Evolutionary conservation across 148 eudicot species (phyloP).

Genomic region (Vaccinium macrocarpon): DNA sequence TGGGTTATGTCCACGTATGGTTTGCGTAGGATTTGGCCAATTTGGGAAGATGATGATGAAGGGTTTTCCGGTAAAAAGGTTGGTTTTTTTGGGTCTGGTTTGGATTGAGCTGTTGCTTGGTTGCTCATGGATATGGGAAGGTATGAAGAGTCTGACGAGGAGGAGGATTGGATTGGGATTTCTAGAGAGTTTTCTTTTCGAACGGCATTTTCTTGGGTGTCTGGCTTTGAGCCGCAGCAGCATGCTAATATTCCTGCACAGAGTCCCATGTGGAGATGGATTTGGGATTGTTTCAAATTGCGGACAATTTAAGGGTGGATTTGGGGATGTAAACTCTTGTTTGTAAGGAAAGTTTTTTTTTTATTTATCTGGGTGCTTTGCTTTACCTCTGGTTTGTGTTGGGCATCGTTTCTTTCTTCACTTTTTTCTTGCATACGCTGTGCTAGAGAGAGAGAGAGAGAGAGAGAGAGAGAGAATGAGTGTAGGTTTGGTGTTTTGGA

Average conservation of each 20-base stretch:
- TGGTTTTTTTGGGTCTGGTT: neutral
- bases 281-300: neutral
- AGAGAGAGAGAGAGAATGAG: neutral
- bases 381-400: neutral
- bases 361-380: neutral
- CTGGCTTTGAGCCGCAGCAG: neutral
- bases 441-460: neutral
- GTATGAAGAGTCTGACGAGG: conserved; percentile 24
- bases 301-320: neutral
- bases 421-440: conserved; percentile 17
- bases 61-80: neutral
- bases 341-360: neutral
- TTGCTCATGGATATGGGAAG: neutral
- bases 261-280: neutral
- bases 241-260: neutral
- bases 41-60: conserved; percentile 8
- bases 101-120: conserved; percentile 11
- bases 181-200: conserved; percentile 18
- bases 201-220: too few relatives aligned
- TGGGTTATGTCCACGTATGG: conserved; percentile 51
- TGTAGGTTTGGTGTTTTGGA: neutral
- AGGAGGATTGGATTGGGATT: conserved; percentile 40
- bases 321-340: neutral
- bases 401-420: neutral
- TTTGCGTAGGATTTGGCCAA: conserved; percentile 45